Evolutionary conservation across 306 rosid species (phyloP), one percentile per base, ranked within the genome.

Genomic region (Cucurbita pepo): DNA sequence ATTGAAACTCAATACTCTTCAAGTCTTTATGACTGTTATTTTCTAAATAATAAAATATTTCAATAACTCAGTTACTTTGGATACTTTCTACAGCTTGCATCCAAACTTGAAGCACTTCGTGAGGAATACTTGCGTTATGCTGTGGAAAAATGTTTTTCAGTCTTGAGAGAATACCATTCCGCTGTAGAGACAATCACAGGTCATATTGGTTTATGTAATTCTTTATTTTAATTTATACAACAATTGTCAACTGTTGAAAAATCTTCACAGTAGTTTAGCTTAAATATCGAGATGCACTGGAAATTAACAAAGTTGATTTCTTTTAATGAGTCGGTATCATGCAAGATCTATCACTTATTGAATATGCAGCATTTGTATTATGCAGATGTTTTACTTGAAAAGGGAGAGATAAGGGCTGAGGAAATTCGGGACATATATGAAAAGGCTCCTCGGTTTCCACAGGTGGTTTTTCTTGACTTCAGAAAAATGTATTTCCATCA

Each of bases 161-260:
- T 93, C 76, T 79, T 93, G 72, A 81, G 83, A 78, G 97, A 93
- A 70, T 83, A 85, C 82, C 82, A 85, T 72, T 85, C 88, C 76
- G 96, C 96, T 13, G 92, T 90, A 18, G 98, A 93, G 91, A 84
- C 92, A 81, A 90, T 93, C 78, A 88, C 98, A 87, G 98, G 98
- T 90, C 55, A 56, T 78, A 69, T 13, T 78, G 65, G 62, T 50
- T 80, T 48, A 22, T 69, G 76, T 75, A 45, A 37, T 73, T 72
- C 78, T 53, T 80, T 69, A 62, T 43, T 44, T 65, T 44, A 58
- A 21, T 76, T 37, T 75, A 44, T 73, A 51, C 75, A 60, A 37
- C 50, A 56, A 47, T 44, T 41, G 38, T 71, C 76, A 74, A 64
- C 34, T 56, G 40, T 66, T 78, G 52, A 25, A 14, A 61, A 38